phyloP scores from a whole-genome alignment of 2,329 filamentous ascomycete genomes.

The Cladosporium austrohemisphaericum region DNA sequence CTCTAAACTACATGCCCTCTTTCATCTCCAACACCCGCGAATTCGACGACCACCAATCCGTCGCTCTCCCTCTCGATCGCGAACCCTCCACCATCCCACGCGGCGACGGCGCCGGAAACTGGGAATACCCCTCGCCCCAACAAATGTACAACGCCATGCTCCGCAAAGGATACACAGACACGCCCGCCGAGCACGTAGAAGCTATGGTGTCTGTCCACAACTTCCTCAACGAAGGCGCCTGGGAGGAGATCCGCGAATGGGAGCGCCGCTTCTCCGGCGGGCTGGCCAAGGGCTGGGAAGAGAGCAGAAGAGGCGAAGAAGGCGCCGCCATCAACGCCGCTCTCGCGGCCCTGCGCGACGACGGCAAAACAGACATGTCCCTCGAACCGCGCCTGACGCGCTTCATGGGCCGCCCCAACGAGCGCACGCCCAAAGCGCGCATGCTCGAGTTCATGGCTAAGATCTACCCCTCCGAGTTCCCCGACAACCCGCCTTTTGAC shows the following conservation, averaged over 20 bases:
- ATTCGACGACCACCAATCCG: constrained; percentile 63
- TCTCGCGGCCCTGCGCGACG: constrained; percentile 26
- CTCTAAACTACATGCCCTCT: constrained; percentile 93
- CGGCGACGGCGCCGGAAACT: constrained; percentile 69
- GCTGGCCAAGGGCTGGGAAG: constrained; percentile 49
- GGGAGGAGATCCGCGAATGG: constrained; percentile 92
- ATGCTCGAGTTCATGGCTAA: constrained; percentile 76
- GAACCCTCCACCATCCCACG: constrained; percentile 90
- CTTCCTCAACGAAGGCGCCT: constrained; percentile 95
- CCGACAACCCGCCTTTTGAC: constrained; percentile 82
- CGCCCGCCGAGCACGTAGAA: constrained; percentile 87
- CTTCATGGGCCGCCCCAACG: constrained; percentile 85
- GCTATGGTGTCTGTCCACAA: constrained; percentile 98
- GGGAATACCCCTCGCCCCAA: constrained; percentile 97
- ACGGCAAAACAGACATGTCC: constrained; percentile 20
- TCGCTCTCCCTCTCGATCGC: constrained; percentile 72
- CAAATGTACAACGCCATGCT: constrained; percentile 99
- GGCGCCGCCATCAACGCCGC: constrained; percentile 26
- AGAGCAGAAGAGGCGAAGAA: constrained; percentile 33
- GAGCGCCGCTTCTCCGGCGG: constrained; percentile 80
- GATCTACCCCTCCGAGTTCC: constrained; percentile 76
- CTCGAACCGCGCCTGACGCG: constrained; percentile 69
- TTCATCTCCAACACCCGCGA: constrained; percentile 72
- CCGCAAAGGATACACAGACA: constrained; percentile 93
- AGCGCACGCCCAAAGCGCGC: constrained; percentile 85